Evolutionary conservation across 177 flowering plant species (phyloP).

Genomic region (Vitis hybrid): DNA sequence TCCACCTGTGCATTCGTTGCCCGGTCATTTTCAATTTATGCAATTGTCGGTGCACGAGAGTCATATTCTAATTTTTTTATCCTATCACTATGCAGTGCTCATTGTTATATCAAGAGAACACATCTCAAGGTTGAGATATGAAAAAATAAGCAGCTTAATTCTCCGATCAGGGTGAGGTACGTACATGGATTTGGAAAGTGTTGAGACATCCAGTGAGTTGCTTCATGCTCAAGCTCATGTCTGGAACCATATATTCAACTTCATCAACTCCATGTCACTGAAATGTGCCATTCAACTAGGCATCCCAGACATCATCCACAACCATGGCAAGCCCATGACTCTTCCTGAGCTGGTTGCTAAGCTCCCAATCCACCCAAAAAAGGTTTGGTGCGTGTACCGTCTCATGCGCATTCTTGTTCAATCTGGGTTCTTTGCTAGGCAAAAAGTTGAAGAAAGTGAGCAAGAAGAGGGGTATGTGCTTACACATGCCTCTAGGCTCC

Average conservation of each 20-base stretch:
- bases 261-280: slow-evolving; percentile 24
- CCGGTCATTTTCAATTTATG: too few relatives aligned
- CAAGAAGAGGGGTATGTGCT: too few relatives aligned
- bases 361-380: slow-evolving; percentile 9
- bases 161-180: background rate
- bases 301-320: slow-evolving; percentile 31
- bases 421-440: slow-evolving; percentile 19
- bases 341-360: slow-evolving; percentile 8
- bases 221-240: slow-evolving; percentile 28
- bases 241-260: slow-evolving; percentile 23
- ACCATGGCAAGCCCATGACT: slow-evolving; percentile 22
- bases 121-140: background rate
- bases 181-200: background rate
- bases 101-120: too few relatives aligned
- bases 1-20: too few relatives aligned
- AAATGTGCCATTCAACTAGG: slow-evolving; percentile 33
- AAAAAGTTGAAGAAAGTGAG: too few relatives aligned
- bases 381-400: slow-evolving; percentile 13
- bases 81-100: too few relatives aligned
- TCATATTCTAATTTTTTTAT: too few relatives aligned
- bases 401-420: slow-evolving; percentile 31
- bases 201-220: slow-evolving; percentile 8
- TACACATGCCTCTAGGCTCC: too few relatives aligned
- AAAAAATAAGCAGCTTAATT: background rate
- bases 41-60: too few relatives aligned